Evolutionary conservation across 192 early-diverging fungal species (phyloP).

Genomic region (Diversispora eburnea): DNA sequence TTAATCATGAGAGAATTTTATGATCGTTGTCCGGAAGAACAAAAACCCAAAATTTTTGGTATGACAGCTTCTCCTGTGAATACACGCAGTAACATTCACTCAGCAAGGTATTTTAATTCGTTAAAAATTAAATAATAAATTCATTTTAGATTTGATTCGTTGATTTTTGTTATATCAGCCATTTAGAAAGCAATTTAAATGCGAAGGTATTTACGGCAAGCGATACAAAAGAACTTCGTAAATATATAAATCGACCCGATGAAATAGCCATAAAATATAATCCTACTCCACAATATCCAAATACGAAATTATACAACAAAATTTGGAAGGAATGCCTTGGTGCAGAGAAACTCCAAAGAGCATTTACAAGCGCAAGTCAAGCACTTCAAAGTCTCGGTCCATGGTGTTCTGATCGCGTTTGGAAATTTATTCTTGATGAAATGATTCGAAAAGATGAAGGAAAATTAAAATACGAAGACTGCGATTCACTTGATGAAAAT

Average conservation of each 20-base stretch:
- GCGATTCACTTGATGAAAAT: constrained; percentile 27
- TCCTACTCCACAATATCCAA: constrained; percentile 41
- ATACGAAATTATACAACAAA: constrained; percentile 41
- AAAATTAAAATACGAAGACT: constrained; percentile 18
- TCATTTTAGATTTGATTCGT: background rate
- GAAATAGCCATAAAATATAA: constrained; percentile 51
- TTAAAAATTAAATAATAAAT: background rate
- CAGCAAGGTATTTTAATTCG: constrained; percentile 29
- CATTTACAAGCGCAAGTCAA: constrained; percentile 38
- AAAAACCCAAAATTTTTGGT: constrained; percentile 80
- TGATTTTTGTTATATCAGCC: constrained; percentile 25
- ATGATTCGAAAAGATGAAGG: constrained; percentile 35
- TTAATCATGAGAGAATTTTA: constrained; percentile 86
- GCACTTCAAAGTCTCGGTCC: constrained; percentile 64
- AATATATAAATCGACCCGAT: constrained; percentile 39
- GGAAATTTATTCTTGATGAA: constrained; percentile 50
- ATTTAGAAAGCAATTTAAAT: constrained; percentile 55
- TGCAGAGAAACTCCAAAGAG: constrained; percentile 39
- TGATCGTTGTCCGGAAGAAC: constrained; percentile 36
- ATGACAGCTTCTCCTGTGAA: constrained; percentile 90
- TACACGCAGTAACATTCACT: constrained; percentile 25
- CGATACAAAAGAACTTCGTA: constrained; percentile 32
- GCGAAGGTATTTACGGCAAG: constrained; percentile 56
- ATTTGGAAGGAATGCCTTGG: constrained; percentile 38
- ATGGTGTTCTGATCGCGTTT: constrained; percentile 73